These are phyloP conservation scores for Phytophthora lateralis DNA, from an alignment of 352 stramenopile genomes.

Conservation along the genomic window DNA sequence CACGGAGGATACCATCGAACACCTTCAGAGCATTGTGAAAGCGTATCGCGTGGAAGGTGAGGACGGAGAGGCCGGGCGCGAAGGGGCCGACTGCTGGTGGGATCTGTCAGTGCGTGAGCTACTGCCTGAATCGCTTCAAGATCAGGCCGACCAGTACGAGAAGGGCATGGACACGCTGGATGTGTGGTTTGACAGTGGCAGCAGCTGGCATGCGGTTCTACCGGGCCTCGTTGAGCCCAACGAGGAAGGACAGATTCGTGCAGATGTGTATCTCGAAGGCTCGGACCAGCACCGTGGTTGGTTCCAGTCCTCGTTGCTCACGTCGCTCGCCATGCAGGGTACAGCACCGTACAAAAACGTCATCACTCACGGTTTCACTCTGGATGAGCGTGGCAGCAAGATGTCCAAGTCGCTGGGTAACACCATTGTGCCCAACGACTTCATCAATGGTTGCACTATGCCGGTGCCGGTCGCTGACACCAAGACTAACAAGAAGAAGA, in stretches of 20 bases:
- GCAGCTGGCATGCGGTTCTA: constrained; percentile 76
- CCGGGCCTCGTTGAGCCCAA: constrained; percentile 37
- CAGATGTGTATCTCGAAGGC: constrained; percentile 97
- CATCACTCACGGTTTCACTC: constrained; percentile 98
- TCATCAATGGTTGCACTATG: constrained; percentile 93
- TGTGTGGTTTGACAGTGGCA: constrained; percentile 99
- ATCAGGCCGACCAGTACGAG: constrained; percentile 88
- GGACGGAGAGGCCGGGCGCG: constrained; percentile 48
- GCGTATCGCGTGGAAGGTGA: constrained; percentile 41
- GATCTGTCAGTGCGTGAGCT: constrained; percentile 83
- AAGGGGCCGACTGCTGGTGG: constrained; percentile 97
- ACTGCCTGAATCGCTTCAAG: constrained; percentile 60
- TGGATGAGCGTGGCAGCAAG: constrained; percentile 98
- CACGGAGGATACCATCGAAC: constrained; percentile 89
- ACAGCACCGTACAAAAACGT: constrained; percentile 95
- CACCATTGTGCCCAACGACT: constrained; percentile 92
- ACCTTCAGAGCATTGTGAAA: constrained; percentile 75
- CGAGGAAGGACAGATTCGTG: constrained; percentile 74
- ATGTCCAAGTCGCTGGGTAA: constrained; percentile 99
- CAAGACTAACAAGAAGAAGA: constrained; percentile 61
- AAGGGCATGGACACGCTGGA: constrained; percentile 98
- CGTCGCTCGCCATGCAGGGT: constrained; percentile 84
- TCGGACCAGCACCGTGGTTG: constrained; percentile 98
- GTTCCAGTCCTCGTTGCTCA: constrained; percentile 99
- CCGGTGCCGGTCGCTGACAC: constrained; percentile 25